Evolutionary conservation across 2,329 filamentous ascomycete genomes (phyloP), one percentile per base, ranked within the genome.

Genomic region (Drechslera avenae): DNA sequence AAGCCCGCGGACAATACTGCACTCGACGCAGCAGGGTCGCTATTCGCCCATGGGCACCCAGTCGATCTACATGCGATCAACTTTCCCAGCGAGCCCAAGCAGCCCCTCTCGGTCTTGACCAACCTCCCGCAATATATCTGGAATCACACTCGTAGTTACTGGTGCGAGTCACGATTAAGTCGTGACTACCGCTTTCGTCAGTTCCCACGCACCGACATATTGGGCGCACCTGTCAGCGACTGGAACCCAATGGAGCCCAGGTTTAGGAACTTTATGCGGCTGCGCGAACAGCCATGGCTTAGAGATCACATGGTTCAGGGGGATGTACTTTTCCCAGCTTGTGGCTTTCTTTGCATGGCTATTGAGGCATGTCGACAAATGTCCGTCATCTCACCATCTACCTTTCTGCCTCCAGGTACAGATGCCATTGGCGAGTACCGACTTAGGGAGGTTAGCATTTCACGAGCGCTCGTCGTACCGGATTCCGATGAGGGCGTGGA

Each of bases 81-180:
- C 18, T 51, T 52, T 26, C 44, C 51, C 9, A 37, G 10, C 19
- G 45, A 56, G n/a, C 34, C 50, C 5, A 56, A 50, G 7, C 39
- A 50, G 13, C 8, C 45, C 10, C 33, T 47, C 12, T 46, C 48
- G 3, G 43, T 50, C 3, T 50, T 49, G 9, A 57, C 50, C 1
- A 56, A 66, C 18, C 64, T 74, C 1, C 71, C 73, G 3, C 54
- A 54, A 3, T 75, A 75, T 34, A 52, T 60, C 0, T 75, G 68
- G 64, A 68, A 73, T 45, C 70, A 73, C 46, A 50, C 60, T 3
- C 57, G 52, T 6, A 46, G 52, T 10, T 69, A 66, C 52, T 73
- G 67, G 67, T 47, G 48, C 30, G 65, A 69, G 37, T 50, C 59
- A 3, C 47, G 60, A 2, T 37, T 62, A 8, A 64, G 56, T 32